phyloP scores from a whole-genome alignment of 495 filamentous ascomycete species.

The Bombardia bombarda region DNA sequence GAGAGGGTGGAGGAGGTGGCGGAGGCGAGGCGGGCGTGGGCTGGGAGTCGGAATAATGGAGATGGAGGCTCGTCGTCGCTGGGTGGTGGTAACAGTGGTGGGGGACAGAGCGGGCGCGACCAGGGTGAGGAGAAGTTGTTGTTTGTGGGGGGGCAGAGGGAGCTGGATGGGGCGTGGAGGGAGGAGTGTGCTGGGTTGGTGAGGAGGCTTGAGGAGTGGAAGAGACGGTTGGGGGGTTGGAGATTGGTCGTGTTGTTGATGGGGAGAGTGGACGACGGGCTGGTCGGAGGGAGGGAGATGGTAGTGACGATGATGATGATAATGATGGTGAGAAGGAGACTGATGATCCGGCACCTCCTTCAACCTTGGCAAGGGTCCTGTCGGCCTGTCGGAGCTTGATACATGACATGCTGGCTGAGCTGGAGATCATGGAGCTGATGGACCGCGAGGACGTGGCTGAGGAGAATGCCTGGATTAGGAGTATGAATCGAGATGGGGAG shows the following conservation, averaged over 20 bases:
- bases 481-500: constrained; percentile 32
- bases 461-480: constrained; percentile 41
- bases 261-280: background rate
- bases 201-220: constrained; percentile 37
- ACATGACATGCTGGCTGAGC: constrained; percentile 39
- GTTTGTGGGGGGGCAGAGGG: constrained; percentile 9
- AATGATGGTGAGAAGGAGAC: constrained; percentile 2
- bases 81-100: constrained; percentile 21
- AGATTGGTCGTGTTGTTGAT: constrained; percentile 1
- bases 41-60: constrained; percentile 12
- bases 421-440: constrained; percentile 39
- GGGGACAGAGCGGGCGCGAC: constrained; percentile 18
- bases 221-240: constrained; percentile 22
- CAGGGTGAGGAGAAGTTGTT: constrained; percentile 7
- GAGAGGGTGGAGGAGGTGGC: constrained; percentile 30
- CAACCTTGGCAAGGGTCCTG: constrained; percentile 29
- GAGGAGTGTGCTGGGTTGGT: constrained; percentile 33
- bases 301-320: background rate
- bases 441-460: constrained; percentile 34
- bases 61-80: too few species aligned
- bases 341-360: background rate
- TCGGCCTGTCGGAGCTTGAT: constrained; percentile 31
- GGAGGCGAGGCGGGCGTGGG: constrained; percentile 18
- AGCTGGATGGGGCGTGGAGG: constrained; percentile 32
- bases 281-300: too few species aligned